Evolutionary conservation across 2,329 filamentous ascomycete genomes (phyloP), one percentile per base, ranked within the genome.

Genomic region (Fusarium xylarioides): DNA sequence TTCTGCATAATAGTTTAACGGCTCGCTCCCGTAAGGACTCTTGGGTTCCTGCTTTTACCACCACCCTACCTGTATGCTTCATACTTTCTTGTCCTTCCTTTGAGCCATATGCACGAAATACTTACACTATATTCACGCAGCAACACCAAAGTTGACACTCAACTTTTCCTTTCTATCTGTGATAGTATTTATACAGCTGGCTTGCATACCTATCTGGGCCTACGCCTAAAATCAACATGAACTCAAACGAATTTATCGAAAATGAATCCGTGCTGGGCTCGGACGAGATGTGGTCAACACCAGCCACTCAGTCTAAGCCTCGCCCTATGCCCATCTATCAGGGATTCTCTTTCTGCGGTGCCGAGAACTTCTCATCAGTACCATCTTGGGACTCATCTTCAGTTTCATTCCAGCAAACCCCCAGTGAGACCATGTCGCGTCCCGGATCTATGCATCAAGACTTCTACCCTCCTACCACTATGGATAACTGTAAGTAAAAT

Each of bases 281-380:
- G 32, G 81, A 85, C 42, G 85, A 83, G 38, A 81, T 87, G 74
- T 91, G 88, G 88, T 86, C 88, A 63, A 87, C 88, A 55, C 87
- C 89, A 14, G 85, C 84, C 18, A 83, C 88, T 44, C 86, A 88
- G 60, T 81, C 84, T 66, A 84, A 87, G 70, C 86, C 86, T 52
- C 85, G 88, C 43, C 88, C 89, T 61, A 87, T 86, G 47, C 89
- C 88, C 43, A 90, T 90, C 64, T 88, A 91, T 74, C 89, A 90
- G 77, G 87, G 86, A 57, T 90, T 91, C 77, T 87, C 88, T 23
- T 91, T 88, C 80, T 89, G 86, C 76, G 82, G 88, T 70, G 84
- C 84, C 40, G 88, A 89, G 69, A 85, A 88, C 49, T 89, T 85
- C 71, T 83, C 84, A 50, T 82, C 85, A 9, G 78, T 90, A 50